Conservation (phyloP, 768 basidiomycete genomes). For the Serendipita indica region DNA sequence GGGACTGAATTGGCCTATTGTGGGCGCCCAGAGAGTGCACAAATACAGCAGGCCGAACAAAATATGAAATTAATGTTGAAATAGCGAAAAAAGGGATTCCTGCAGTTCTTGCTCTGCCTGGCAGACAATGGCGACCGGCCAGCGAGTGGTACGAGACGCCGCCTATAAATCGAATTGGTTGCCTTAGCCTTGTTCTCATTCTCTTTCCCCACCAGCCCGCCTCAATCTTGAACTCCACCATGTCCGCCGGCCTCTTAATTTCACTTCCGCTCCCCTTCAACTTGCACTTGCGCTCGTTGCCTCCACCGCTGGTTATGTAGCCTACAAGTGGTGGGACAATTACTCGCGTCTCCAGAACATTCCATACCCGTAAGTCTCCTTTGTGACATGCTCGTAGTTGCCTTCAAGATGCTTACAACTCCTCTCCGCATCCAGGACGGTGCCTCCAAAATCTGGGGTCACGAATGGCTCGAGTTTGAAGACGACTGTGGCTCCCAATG, state of each 20-base stretch:
- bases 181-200: neutral
- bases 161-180: no score
- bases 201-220: neutral
- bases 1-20: no score
- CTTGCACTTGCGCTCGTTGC: neutral
- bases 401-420: neutral
- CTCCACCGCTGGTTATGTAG: neutral
- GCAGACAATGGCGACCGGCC: no score
- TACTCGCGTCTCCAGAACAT: neutral
- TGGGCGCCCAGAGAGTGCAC: no score
- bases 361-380: neutral
- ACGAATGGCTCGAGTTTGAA: conserved; percentile 24
- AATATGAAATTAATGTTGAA: no score
- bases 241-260: neutral
- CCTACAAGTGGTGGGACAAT: neutral
- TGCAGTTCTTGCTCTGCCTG: no score
- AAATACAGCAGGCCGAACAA: no score
- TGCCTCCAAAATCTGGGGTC: conserved; percentile 22
- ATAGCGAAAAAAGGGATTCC: no score
- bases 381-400: neutral
- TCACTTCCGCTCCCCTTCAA: neutral
- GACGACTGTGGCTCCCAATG: conserved; percentile 24
- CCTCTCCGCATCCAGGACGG: neutral
- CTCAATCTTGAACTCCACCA: neutral
- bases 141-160: no score